These are phyloP conservation scores for Tuber aestivum DNA, from an alignment of 495 filamentous ascomycete genomes.

Conservation along the genomic window DNA sequence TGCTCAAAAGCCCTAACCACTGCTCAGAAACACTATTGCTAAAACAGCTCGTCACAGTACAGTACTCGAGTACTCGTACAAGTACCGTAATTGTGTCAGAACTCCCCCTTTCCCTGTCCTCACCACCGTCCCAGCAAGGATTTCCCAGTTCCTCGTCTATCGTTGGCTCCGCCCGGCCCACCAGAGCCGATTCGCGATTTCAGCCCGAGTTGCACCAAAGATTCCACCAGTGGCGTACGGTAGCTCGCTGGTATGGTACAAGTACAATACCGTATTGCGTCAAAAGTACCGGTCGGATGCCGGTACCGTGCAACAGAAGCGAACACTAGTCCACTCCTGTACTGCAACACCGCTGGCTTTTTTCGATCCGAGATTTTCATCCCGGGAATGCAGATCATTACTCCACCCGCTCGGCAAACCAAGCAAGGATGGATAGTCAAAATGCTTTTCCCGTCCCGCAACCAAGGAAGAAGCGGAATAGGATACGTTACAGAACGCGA, in stretches of 20 bases:
- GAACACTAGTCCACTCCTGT: too few relatives aligned
- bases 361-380: background rate
- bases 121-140: background rate
- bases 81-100: too few relatives aligned
- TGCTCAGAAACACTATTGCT: too few relatives aligned
- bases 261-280: too few relatives aligned
- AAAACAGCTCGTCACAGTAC: too few relatives aligned
- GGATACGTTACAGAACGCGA: background rate
- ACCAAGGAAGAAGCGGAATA: background rate
- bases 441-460: background rate
- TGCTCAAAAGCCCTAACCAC: too few relatives aligned
- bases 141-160: background rate
- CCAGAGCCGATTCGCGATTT: background rate
- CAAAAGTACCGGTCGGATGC: too few relatives aligned
- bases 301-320: too few relatives aligned
- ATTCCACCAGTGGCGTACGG: too few relatives aligned
- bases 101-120: too few relatives aligned
- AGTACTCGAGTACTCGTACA: too few relatives aligned
- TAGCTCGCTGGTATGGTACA: too few relatives aligned
- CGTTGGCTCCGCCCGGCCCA: background rate
- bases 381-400: background rate
- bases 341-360: background rate
- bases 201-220: background rate
- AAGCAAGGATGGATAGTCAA: background rate
- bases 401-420: background rate